Base-by-base conservation (phyloP, 805 yeast species). In the Sungouiozyma ichnusensis region DNA sequence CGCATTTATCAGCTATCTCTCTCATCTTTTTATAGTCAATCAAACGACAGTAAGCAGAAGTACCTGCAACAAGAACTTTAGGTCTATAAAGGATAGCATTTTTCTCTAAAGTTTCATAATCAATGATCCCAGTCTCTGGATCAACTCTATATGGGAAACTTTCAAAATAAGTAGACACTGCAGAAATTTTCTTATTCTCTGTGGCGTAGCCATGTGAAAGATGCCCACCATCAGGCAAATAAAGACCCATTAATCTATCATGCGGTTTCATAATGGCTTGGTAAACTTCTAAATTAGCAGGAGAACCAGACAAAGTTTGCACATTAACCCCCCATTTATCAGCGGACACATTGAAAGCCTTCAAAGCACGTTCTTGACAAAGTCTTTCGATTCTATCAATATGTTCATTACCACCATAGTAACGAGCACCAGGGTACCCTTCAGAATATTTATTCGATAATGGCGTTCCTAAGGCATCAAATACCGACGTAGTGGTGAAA, bases 371-470 rank as follows among this genome's bases (percentile, higher is more conserved):
- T 59, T 83, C 69, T 72, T 88, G 97, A 69, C 98, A 92, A 58
- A 92, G 70, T 27, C 76, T 65, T 71, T 92, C 98, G 63, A 88
- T 86, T 66, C 84, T 79, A 71, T 92, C 98, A 52, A 92, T 92
- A 68, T 82, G 81, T 74, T 92, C 94, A 67, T 92, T 92, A 64
- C 97, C 97, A 66, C 98, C 98, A 65, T 92, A 92, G 74, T 92
- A 92, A 67, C 98, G 81, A 49, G 94, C 97, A 52, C 97, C 97
- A 46, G 98, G 98, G 71, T 92, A 90, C 49, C 98, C 98, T 71
- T 92, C 98, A 33, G 97, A 87, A 72, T 92, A 92, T 73, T 92
- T 92, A 79, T 92, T 92, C 65, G 85, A 85, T 96, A 92, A 86
- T 64, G 94, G 95, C 40, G 97, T 82, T 53, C 98, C 98, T 58